phyloP scores from a whole-genome alignment of 768 basidiomycete species.

The Leccinum boreale region DNA sequence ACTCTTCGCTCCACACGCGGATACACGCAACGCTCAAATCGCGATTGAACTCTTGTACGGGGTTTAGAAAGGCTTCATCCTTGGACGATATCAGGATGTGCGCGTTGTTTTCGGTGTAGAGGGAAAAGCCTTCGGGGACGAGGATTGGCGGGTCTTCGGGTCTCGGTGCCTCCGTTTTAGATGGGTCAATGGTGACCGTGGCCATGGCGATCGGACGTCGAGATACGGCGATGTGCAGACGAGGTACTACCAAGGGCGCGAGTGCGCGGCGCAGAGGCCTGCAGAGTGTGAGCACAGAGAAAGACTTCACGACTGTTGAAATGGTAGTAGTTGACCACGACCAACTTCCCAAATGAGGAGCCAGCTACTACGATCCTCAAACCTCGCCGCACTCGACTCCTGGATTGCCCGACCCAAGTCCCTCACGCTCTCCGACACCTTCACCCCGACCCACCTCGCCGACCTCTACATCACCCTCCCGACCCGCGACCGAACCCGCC shows the following conservation, averaged over 20 bases:
- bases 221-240: not conserved
- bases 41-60: constrained; percentile 97
- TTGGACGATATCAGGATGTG: constrained; percentile 67
- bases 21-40: constrained; percentile 92
- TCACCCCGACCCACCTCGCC: constrained; percentile 54
- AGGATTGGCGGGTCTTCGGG: constrained; percentile 24
- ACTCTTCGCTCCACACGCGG: constrained; percentile 78
- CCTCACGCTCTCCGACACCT: constrained; percentile 45
- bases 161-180: not conserved
- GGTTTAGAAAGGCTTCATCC: constrained; percentile 92
- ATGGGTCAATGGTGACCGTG: not conserved
- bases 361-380: not conserved
- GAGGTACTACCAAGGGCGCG: not conserved
- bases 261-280: constrained; percentile 30
- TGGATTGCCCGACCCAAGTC: constrained; percentile 53
- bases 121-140: constrained; percentile 70
- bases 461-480: constrained; percentile 71
- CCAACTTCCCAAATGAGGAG: not conserved
- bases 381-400: constrained; percentile 38
- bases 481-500: constrained; percentile 59
- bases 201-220: constrained; percentile 8
- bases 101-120: constrained; percentile 80
- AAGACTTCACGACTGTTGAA: constrained; percentile 18
- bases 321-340: not conserved
- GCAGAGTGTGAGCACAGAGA: constrained; percentile 9